Evolutionary conservation across 2,329 filamentous ascomycete species (phyloP), one percentile per base, ranked within the genome.

Genomic region (Exophiala spinifera): DNA sequence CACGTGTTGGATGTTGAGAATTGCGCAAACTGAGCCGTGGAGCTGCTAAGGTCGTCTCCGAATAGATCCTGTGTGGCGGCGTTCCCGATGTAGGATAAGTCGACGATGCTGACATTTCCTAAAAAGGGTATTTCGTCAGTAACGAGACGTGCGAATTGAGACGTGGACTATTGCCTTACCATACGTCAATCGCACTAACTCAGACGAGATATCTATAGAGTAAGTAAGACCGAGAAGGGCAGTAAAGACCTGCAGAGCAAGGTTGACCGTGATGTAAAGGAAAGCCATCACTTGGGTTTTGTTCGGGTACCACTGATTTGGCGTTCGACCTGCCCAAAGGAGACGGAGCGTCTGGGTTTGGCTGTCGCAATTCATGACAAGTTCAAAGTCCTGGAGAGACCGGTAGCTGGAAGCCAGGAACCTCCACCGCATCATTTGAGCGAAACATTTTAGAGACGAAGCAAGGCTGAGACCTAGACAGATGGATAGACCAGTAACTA

Each of bases 211-310:
- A 37, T 62, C 55, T 33, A 57, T 60, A 3, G 60, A 62, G 42
- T 62, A 62, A 13, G 60, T 62, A 42, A 62, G 45, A 23, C 60
- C 60, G 13, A 62, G 43, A 46, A 62, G 39, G 19, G 60, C 60
- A 10, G 51, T 55, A 39, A 58, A 50, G 34, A 62, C 50, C 25
- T 58, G 51, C 3, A 59, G 40, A 23, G 49, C 55, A 34, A 60
- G 25, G 17, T 53, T 58, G 49, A 62, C 36, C 3, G 52, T 14
- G 10, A 62, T 28, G 55, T 55, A 62, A 10, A 54, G 19, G 13
- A 49, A 19, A 8, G 57, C 57, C 11, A 60, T 21, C 11, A 53
- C 19, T 36, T 62, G 60, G 2, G 52, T 52, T 34, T 53, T 60
- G 45, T 51, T 56, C 13, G 54, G 53, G n/a, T 43, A 53, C 17